Evolutionary conservation across 352 stramenopile genomes (phyloP).

Genomic region (Phytophthora foliorum): DNA sequence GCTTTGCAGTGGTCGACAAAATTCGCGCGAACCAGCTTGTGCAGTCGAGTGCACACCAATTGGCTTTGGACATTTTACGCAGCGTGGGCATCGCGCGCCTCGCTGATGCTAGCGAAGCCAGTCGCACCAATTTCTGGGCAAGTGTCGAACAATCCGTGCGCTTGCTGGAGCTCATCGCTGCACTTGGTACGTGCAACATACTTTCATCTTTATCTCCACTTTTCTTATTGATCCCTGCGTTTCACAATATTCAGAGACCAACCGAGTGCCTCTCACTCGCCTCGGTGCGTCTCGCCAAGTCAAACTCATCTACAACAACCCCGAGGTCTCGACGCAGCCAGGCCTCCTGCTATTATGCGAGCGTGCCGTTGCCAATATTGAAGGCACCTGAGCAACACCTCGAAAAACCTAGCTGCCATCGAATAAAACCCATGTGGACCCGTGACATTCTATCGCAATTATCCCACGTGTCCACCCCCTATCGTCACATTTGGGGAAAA

Average conservation of each 20-base stretch:
- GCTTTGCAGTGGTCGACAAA: slow-evolving; percentile 28
- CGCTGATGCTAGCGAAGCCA: slow-evolving; percentile 12
- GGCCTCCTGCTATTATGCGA: slow-evolving; percentile 66
- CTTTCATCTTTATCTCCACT: neutral
- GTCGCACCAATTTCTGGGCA: slow-evolving; percentile 21
- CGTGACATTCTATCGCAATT: no score
- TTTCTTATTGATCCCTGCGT: neutral
- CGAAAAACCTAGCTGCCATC: no score
- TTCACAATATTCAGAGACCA: slow-evolving; percentile 40
- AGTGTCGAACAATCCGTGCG: slow-evolving; percentile 59
- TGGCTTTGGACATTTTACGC: slow-evolving; percentile 55
- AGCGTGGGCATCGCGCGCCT: slow-evolving; percentile 24
- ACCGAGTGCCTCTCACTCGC: slow-evolving; percentile 63
- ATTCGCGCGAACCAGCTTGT: slow-evolving; percentile 48
- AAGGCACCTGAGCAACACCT: slow-evolving; percentile 71
- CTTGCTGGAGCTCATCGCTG: slow-evolving; percentile 60
- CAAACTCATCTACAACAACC: slow-evolving; percentile 71
- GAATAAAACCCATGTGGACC: no score
- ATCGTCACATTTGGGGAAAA: slow-evolving; percentile 12
- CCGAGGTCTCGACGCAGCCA: slow-evolving; percentile 36
- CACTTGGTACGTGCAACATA: slow-evolving; percentile 43
- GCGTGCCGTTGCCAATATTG: slow-evolving; percentile 60
- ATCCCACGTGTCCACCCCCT: no score
- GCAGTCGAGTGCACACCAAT: slow-evolving; percentile 54
- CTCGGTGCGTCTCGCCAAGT: slow-evolving; percentile 61